Evolutionary conservation across 768 basidiomycete species (phyloP), one percentile per base, ranked within the genome.

Genomic region (Rhizopogon roseolus): DNA sequence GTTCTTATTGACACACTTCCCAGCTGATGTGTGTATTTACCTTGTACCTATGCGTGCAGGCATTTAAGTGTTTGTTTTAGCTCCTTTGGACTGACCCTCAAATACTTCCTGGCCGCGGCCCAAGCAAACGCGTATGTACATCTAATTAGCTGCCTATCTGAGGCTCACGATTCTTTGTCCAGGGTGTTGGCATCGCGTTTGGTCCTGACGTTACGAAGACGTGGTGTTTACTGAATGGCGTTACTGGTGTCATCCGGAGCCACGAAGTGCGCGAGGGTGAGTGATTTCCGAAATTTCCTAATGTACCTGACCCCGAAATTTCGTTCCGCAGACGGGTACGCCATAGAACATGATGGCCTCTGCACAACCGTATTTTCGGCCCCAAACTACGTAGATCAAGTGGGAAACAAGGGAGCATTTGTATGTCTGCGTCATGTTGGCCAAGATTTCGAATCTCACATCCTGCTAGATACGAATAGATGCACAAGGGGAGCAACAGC

Each of bases 71-170:
- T 43, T 56, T 28, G 17, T 40, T 61, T 17, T 65, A 95, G 88
- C 71, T 94, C 28, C 79, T 98, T 14, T 98, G 96, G 95, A 96
- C 94, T 4, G 96, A 98, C 71, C 96, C 97, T 19, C 97, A 98
- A 69, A 86, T 88, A 40, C 63, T 74, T 39, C 84, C 84, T 10
- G 97, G 97, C 25, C 85, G 97, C 27, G 96, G 97, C 5, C 96
- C 97, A 11, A 95, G 92, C 66, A 98, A 98, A 78, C 85, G 97
- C 37, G 91, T 92, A 66, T 49, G 88, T 71, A n/a, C 27, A 54
- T 54, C 5, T 11, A 13, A 41, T 29, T 34, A 34, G 43, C 32
- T 55, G 41, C 29, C 44, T 39, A 44, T 32, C 14, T 38, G 53
- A 49, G 46, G 29, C 44, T 53, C 60, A 57, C 52, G 60, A 38